phyloP scores from a whole-genome alignment of 495 filamentous ascomycete species.

The Xylaria cubensis region DNA sequence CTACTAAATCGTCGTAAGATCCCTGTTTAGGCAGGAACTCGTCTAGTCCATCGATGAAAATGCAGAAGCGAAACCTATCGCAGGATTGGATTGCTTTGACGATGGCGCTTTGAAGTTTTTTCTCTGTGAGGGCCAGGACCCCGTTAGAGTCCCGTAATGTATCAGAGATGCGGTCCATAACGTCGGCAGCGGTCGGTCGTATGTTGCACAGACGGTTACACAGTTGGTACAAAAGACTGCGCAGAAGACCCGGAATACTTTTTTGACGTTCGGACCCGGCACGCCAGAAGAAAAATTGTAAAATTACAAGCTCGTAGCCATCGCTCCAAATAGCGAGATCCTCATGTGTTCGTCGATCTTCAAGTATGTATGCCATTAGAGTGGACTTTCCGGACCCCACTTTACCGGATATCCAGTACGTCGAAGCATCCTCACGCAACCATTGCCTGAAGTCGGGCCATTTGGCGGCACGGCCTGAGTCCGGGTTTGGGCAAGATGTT shows the following conservation, averaged over 20 bases:
- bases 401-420: constrained; percentile 25
- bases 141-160: no score
- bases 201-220: background rate
- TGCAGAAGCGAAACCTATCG: background rate
- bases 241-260: constrained; percentile 23
- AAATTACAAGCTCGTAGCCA: constrained; percentile 28
- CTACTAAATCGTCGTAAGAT: background rate
- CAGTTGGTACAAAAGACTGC: constrained; percentile 12
- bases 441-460: constrained; percentile 11
- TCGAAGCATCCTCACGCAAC: constrained; percentile 16
- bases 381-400: constrained; percentile 29
- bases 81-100: background rate
- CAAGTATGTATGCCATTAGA: constrained; percentile 21
- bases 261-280: constrained; percentile 44
- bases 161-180: background rate
- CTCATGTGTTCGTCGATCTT: constrained; percentile 14
- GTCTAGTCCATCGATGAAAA: constrained; percentile 16
- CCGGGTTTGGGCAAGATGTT: no score
- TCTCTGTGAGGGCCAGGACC: background rate
- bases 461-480: no score
- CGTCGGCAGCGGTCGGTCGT: no score
- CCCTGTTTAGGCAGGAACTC: background rate
- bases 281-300: constrained; percentile 52
- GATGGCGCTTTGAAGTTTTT: background rate
- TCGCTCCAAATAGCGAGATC: constrained; percentile 33